Base-by-base conservation (phyloP, 169 alveolate species). In the Plasmodium billcollinsi region DNA sequence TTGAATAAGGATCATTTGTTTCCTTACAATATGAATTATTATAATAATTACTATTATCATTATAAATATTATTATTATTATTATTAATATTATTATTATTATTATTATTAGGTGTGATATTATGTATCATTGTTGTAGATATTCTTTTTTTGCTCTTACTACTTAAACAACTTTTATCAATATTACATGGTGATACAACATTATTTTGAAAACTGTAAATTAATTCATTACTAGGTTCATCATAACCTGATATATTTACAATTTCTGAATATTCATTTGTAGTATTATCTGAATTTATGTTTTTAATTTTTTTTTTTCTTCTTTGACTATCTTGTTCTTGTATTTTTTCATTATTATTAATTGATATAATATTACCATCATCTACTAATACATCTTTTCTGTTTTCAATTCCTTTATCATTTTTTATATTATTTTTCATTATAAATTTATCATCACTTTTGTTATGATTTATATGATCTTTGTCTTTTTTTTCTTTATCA, bases 61-160 rank as follows among this genome's bases (percentile, higher is more conserved):
- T 24, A 24, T 24, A 24, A 24, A 24, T 33, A 33, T 33, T 33
- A 33, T 33, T 33, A 33, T 33, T 33, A 33, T 33, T 3, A 33
- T 33, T 33, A 33, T 33, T 3, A 29, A 29, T 33, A 33, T 33
- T 5, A 33, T 5, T 33, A 33, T 33, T 33, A 33, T 33, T 33
- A 33, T 33, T 6, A 33, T 33, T 4, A 5, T 33, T 33, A 5
- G 45, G 45, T 33, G 45, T 33, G 45, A 5, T 33, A 45, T 56
- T 50, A 29, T 24, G 12, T 3, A 18, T 54, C n/a, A 59, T 63
- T 39, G 58, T 66, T 3, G 91, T 83, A 2, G 85, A 45, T 15
- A 83, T 83, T 43, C 91, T 69, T 70, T 83, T 83, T 45, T 83
- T 83, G 69, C 62, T 83, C 50, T 33, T 83, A 39, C 83, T 67